phyloP scores from a whole-genome alignment of 768 basidiomycete species.

The Mycena venus region DNA sequence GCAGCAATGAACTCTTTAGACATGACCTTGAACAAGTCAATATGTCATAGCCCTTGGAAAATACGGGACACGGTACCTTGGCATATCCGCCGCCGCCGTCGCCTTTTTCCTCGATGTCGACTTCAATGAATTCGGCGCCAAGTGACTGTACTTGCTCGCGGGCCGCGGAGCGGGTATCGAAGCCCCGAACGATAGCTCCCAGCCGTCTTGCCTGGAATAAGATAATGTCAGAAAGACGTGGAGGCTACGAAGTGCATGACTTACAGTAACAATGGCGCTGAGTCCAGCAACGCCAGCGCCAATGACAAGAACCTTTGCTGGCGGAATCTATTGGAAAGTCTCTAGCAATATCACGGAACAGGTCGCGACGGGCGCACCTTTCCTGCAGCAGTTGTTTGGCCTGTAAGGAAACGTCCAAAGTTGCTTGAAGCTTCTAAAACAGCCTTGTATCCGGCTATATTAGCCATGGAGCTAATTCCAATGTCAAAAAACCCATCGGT shows the following conservation, averaged over 20 bases:
- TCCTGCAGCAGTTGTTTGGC: constrained; percentile 93
- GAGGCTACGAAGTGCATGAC: constrained; percentile 27
- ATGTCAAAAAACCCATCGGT: constrained; percentile 3
- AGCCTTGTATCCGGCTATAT: constrained; percentile 94
- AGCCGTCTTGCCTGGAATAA: constrained; percentile 75
- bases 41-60: background rate
- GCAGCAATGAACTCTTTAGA: constrained; percentile 91
- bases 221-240: background rate
- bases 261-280: constrained; percentile 87
- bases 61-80: constrained; percentile 54
- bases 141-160: constrained; percentile 92
- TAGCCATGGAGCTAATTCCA: constrained; percentile 85
- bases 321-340: constrained; percentile 72
- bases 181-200: constrained; percentile 90
- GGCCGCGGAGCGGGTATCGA: constrained; percentile 88
- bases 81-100: constrained; percentile 89
- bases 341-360: background rate
- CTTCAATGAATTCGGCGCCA: constrained; percentile 92
- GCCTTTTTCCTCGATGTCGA: constrained; percentile 84
- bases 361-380: constrained; percentile 52
- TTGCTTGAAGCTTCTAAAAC: constrained; percentile 92
- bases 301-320: constrained; percentile 89
- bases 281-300: constrained; percentile 92
- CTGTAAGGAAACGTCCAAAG: constrained; percentile 91
- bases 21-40: constrained; percentile 60